Base-by-base conservation (phyloP, 2,329 filamentous ascomycete species). In the Cladosporium sp. region DNA sequence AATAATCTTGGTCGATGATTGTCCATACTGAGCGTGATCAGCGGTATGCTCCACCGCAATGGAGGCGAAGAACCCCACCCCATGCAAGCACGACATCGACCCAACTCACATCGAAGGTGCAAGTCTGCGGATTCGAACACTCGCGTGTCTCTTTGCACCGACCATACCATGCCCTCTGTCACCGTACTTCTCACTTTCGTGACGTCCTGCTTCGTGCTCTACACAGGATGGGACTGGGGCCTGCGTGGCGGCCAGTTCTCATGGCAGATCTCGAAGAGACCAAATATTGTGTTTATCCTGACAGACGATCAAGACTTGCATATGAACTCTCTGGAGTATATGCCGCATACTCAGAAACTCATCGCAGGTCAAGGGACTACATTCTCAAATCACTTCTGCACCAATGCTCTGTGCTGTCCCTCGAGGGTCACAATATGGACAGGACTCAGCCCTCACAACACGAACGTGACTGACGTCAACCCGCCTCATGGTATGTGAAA, bases 221-320 rank as follows among this genome's bases (percentile, higher is more conserved):
- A 40, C 10, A 33, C 60, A 16, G 60, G 44, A 14, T 57, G n/a
- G n/a, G 60, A 23, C 49, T 52, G 60, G 49, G 49, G 31, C 23
- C 5, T 37, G 14, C 31, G 31, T 10, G 49, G 60, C 33, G 11
- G 21, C 26, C 40, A 50, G 40, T 49, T 14, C 21, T 23, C 33
- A 33, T n/a, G 23, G 31, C 31, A 21, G 28, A 49, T 12, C 18
- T 23, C 35, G 29, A 77, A 71, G 76, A 40, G 59, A 78, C 73
- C 74, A 28, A 91, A 90, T 67, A 85, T 91, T 53, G 79, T 91
- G 28, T 88, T 91, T 70, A 86, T 91, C 65, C 79, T 91, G 46
- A 88, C 87, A 0, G 89, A 91, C 67, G 89, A 91, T 67, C 88
- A 91, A 71, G 88, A 91, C 70, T 75, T 86, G 1, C 83, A 85